Percentiles rank a stretch among this genome's conserved stretches.
phyloP scores from a whole-genome alignment of 2,329 filamentous ascomycete genomes.

The Kalmusia sp. region DNA sequence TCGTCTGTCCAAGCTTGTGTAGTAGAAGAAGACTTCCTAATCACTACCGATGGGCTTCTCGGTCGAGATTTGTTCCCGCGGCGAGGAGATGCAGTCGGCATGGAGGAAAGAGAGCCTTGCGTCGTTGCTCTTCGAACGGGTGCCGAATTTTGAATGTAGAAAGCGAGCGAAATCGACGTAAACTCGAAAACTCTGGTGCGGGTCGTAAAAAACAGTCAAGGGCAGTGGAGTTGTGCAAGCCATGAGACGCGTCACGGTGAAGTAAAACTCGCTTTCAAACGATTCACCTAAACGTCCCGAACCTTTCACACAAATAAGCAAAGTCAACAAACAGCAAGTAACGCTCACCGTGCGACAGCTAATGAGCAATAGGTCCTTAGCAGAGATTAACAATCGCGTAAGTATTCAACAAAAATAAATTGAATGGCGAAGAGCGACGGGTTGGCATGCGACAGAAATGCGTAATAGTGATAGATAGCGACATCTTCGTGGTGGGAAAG shows the following conservation, averaged over 20 bases:
- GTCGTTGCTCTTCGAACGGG: not conserved
- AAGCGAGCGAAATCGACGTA: not conserved
- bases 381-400: not conserved
- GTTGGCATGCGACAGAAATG: not conserved
- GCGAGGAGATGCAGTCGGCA: not conserved
- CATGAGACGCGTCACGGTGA: not conserved
- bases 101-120: not conserved
- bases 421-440: not conserved
- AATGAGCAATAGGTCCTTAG: not conserved
- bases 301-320: not conserved
- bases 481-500: not conserved
- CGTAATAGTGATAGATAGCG: not conserved
- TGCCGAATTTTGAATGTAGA: too few relatives aligned
- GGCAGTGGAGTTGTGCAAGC: too few relatives aligned
- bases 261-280: too few relatives aligned
- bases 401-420: not conserved
- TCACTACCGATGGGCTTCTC: constrained; percentile 5
- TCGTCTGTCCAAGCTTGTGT: not conserved
- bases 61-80: not conserved
- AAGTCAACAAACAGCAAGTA: not conserved
- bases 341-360: too few relatives aligned
- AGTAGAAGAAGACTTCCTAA: not conserved
- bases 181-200: not conserved
- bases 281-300: not conserved
- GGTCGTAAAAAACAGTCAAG: too few relatives aligned